Evolutionary conservation across 257 asterid species (phyloP).

Genomic region (Forsythia viridissima): DNA sequence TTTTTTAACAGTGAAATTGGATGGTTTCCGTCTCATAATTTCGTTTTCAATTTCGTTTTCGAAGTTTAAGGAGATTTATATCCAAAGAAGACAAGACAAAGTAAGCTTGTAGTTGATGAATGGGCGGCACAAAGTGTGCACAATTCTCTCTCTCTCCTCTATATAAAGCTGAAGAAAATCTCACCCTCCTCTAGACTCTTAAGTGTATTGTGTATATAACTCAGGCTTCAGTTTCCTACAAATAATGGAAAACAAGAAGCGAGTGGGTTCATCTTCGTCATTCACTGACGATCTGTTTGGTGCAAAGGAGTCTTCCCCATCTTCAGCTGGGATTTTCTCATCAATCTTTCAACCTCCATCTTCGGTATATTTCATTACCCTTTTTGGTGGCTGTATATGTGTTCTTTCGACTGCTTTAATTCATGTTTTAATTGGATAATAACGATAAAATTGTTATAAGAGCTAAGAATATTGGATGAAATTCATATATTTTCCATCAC

Average conservation of each 20-base stretch:
- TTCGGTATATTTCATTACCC: conserved; percentile 23
- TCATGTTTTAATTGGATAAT: not conserved
- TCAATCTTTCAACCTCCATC: conserved; percentile 48
- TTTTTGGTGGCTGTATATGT: not conserved
- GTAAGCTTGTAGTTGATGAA: too few species aligned
- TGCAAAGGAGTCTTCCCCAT: conserved; percentile 26
- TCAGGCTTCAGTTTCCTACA: not conserved
- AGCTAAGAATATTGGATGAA: too few species aligned
- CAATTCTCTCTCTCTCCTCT: not conserved
- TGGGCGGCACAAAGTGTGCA: not conserved
- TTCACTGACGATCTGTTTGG: conserved; percentile 43
- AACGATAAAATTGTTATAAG: too few species aligned
- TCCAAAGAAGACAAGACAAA: too few species aligned
- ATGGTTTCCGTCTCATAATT: too few species aligned
- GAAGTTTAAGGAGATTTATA: too few species aligned
- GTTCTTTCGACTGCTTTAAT: not conserved
- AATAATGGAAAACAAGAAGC: conserved; percentile 33
- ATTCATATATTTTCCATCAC: not conserved
- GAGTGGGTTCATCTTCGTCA: conserved; percentile 30
- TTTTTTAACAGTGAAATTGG: too few species aligned
- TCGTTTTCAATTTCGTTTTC: too few species aligned
- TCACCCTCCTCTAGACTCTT: not conserved
- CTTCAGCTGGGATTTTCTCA: conserved; percentile 39
- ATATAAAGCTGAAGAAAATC: not conserved
- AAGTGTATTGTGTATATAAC: not conserved